Percentiles rank a stretch among this genome's conserved stretches.
phyloP scores from a whole-genome alignment of 257 asterid species.

The Gardenia jasminoides region DNA sequence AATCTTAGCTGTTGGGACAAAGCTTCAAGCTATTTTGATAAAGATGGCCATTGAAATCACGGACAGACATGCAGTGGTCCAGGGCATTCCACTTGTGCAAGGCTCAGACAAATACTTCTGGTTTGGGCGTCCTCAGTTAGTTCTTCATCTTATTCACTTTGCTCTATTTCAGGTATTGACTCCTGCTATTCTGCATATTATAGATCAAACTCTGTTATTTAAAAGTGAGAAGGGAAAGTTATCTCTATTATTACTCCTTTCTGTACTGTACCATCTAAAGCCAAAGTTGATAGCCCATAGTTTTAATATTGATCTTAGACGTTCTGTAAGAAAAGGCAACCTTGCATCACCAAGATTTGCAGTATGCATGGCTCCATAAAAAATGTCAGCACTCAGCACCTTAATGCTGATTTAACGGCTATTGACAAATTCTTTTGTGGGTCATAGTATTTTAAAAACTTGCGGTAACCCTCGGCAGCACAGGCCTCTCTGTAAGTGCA shows the following conservation, averaged over 20 bases:
- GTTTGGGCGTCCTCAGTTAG: slow-evolving; percentile 73
- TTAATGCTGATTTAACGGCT: background rate
- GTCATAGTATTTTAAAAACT: background rate
- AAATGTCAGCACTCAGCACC: background rate
- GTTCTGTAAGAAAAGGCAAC: background rate
- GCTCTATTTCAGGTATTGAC: slow-evolving; percentile 75
- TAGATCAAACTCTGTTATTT: background rate
- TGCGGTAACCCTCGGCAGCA: background rate
- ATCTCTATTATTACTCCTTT: background rate
- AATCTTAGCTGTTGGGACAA: slow-evolving; percentile 83
- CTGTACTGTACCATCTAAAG: background rate
- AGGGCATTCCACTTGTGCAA: slow-evolving; percentile 95
- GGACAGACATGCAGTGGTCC: slow-evolving; percentile 85
- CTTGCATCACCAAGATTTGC: background rate
- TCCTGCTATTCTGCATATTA: background rate
- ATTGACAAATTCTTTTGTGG: background rate
- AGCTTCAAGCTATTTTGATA: slow-evolving; percentile 80
- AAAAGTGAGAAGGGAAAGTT: background rate
- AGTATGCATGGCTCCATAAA: background rate
- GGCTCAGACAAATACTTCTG: slow-evolving; percentile 80
- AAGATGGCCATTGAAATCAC: slow-evolving; percentile 80
- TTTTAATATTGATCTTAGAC: background rate
- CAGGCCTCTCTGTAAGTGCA: background rate
- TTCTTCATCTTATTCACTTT: slow-evolving; percentile 79
- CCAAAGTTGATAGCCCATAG: background rate